Evolutionary conservation across 805 yeast species (phyloP).

Genomic region (Brettanomyces custersianus): DNA sequence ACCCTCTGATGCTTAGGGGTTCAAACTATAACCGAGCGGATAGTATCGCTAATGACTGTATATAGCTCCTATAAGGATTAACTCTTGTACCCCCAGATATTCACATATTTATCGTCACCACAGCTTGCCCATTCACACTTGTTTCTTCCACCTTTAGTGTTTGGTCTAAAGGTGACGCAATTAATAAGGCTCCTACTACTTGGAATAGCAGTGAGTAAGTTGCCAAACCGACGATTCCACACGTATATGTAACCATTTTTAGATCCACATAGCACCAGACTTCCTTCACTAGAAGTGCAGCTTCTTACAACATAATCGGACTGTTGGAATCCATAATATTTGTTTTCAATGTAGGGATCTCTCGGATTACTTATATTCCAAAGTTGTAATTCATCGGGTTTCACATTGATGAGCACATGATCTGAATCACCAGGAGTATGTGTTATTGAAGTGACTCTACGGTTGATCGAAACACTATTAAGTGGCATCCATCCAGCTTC

Average conservation of each 20-base stretch:
- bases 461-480: constrained; percentile 36
- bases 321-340: constrained; percentile 66
- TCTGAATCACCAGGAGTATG: constrained; percentile 45
- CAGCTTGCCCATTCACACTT: constrained; percentile 57
- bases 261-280: constrained; percentile 69
- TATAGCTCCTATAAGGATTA: no score
- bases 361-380: constrained; percentile 64
- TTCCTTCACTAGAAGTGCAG: constrained; percentile 69
- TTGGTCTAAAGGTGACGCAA: constrained; percentile 64
- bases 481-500: no score
- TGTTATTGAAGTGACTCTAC: constrained; percentile 56
- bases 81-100: constrained; percentile 40
- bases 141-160: constrained; percentile 17
- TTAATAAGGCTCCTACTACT: constrained; percentile 66
- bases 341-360: constrained; percentile 38
- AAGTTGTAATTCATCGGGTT: constrained; percentile 69
- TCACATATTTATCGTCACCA: constrained; percentile 70
- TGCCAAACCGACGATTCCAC: constrained; percentile 71
- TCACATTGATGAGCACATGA: constrained; percentile 48
- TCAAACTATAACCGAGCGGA: no score
- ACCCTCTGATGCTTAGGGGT: no score
- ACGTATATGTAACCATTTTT: constrained; percentile 72
- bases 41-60: no score
- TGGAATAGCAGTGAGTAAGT: constrained; percentile 47
- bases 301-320: constrained; percentile 64